Evolutionary conservation across 352 stramenopile genomes (phyloP), one percentile per base, ranked within the genome.

Genomic region (Phytopythium litorale): DNA sequence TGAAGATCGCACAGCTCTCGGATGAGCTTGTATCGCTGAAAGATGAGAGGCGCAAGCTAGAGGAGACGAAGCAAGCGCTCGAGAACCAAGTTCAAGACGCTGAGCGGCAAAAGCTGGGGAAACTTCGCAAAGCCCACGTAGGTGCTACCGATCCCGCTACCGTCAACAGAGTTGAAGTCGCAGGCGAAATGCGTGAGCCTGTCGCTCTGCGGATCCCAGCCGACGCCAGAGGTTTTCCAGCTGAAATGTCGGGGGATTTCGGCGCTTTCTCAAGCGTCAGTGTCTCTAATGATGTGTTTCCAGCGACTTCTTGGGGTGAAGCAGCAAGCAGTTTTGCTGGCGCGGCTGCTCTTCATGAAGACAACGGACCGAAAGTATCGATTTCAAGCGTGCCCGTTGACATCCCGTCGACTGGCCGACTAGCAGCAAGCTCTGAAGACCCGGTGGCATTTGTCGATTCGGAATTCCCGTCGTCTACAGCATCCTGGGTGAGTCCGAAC

Each of bases 21-120:
- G 37, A 61, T 23, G 43, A 66, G 21, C 58, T 72, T 19, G 30
- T 28, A 19, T 63, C 56, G 2, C 21, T 72, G 38, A 68, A 68
- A 40, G 35, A 56, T 0, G 51, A 72, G 25, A 46, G 53, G 12
- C 62, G 54, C 23, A 40, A 60, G 13, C 42, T 72, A 18, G 66
- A 72, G 55, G 43, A 30, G 23, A 58, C 6, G 23, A 58, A 13
- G 23, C 30, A 15, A 48, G 9, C n/a, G 12, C 53, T 58, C 13
- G 35, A 58, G 21, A 21, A 32, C 35, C 7, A 38, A 4, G 12
- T n/a, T 38, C 21, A 46, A 46, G 53, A 23, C 6, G 5, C 18
- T 35, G 8, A 25, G 8, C 18, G 7, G 50, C 23, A 45, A 32
- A 46, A 56, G 32, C 16, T 21, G 23, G 25, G 23, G 55, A 12